Evolutionary conservation across 1,284 basidiomycete genomes (phyloP).

Genomic region (Volvariella volvacea): DNA sequence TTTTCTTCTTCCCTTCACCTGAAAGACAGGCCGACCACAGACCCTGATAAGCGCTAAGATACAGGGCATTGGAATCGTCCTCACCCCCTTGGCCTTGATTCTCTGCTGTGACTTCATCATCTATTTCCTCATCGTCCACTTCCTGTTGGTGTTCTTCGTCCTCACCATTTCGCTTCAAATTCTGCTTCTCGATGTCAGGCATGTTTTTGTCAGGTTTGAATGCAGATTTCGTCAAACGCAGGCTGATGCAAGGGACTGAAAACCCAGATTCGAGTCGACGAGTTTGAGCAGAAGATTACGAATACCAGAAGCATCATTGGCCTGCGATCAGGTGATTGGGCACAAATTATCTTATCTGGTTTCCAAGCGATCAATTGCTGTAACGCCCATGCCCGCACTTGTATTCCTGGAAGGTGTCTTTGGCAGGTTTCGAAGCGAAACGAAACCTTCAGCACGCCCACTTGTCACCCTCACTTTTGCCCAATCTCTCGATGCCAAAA

Average conservation of each 20-base stretch:
- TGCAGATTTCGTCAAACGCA: slow-evolving; percentile 6
- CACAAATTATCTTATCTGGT: no score
- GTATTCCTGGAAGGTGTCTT: slow-evolving; percentile 21
- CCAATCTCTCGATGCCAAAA: slow-evolving; percentile 91
- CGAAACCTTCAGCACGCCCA: slow-evolving; percentile 28
- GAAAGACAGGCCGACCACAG: not conserved
- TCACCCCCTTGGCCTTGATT: slow-evolving; percentile 8
- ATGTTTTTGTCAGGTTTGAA: not conserved
- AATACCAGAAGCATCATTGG: no score
- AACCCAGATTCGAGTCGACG: no score
- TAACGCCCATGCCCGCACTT: slow-evolving; percentile 14
- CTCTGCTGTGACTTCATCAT: slow-evolving; percentile 10
- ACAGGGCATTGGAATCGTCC: slow-evolving; percentile 2
- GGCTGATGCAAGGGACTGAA: no score
- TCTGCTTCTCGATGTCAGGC: no score
- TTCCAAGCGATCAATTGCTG: no score
- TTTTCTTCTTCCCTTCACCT: slow-evolving; percentile 51
- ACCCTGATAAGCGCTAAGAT: not conserved
- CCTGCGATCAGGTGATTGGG: no score
- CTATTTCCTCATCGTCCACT: slow-evolving; percentile 10
- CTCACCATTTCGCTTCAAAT: not conserved
- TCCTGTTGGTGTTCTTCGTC: slow-evolving; percentile 6
- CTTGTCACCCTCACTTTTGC: slow-evolving; percentile 89
- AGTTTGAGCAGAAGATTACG: no score
- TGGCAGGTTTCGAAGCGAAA: slow-evolving; percentile 12